phyloP scores from a whole-genome alignment of 495 filamentous ascomycete genomes.

The Acidiella bohemica region DNA sequence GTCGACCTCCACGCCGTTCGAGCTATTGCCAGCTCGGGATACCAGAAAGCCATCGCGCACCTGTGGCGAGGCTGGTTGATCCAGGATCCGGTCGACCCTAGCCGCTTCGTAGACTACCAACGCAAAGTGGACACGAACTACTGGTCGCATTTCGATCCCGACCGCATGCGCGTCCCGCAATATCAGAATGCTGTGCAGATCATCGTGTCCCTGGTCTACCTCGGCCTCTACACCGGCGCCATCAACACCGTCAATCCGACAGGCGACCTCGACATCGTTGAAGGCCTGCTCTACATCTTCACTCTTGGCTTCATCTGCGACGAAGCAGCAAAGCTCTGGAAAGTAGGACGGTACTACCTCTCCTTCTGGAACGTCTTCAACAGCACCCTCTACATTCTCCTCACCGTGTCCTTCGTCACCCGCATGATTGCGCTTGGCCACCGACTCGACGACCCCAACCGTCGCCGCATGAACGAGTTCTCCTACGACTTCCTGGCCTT shows the following conservation, averaged over 20 bases:
- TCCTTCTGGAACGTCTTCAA: slow-evolving; percentile 97
- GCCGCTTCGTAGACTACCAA: slow-evolving; percentile 71
- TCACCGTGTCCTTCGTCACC: slow-evolving; percentile 61
- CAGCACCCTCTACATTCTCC: slow-evolving; percentile 58
- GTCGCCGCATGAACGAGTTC: slow-evolving; percentile 59
- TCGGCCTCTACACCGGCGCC: slow-evolving; percentile 73
- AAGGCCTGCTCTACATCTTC: slow-evolving; percentile 76
- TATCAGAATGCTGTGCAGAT: slow-evolving; percentile 90
- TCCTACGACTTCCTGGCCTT: slow-evolving; percentile 90
- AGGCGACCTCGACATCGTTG: slow-evolving; percentile 73
- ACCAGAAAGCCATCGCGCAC: slow-evolving; percentile 83
- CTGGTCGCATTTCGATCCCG: slow-evolving; percentile 74
- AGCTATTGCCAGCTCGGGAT: slow-evolving; percentile 82
- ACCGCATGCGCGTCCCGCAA: slow-evolving; percentile 78
- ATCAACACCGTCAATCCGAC: slow-evolving; percentile 79
- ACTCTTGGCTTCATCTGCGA: slow-evolving; percentile 88
- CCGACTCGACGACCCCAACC: slow-evolving; percentile 34
- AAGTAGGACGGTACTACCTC: slow-evolving; percentile 76
- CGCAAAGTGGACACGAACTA: slow-evolving; percentile 60
- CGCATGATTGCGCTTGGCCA: slow-evolving; percentile 66
- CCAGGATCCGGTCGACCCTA: slow-evolving; percentile 79
- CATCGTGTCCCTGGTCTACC: slow-evolving; percentile 65
- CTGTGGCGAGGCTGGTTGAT: slow-evolving; percentile 95
- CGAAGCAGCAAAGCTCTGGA: slow-evolving; percentile 77
- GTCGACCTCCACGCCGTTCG: slow-evolving; percentile 83